A percentile compares a stretch with the other conserved stretches of the same genome.
These are phyloP conservation scores for Gossypium thurberi DNA, from an alignment of 345 rosid genomes.

Conservation along the genomic window DNA sequence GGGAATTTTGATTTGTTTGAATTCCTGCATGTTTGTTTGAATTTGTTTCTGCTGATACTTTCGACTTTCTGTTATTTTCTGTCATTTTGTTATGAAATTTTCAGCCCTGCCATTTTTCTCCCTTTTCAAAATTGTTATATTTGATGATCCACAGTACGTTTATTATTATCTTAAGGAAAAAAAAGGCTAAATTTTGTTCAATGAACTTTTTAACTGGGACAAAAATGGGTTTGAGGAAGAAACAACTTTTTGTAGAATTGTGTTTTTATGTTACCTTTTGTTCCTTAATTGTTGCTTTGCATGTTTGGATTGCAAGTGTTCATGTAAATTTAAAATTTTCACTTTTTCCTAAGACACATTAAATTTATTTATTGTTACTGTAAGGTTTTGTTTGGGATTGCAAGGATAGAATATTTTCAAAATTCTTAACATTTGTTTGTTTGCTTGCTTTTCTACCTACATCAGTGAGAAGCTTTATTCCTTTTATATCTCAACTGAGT, in stretches of 20 bases:
- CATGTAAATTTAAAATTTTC: neutral
- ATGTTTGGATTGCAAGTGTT: neutral
- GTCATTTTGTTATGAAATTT: slow-evolving; percentile 3
- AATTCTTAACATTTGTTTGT: neutral
- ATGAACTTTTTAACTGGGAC: neutral
- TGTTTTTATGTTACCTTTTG: neutral
- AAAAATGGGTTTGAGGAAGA: neutral
- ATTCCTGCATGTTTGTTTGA: slow-evolving; percentile 19
- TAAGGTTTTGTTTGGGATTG: neutral
- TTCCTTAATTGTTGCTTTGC: neutral
- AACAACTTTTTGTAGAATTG: neutral
- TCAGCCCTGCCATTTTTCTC: neutral
- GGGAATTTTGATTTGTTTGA: neutral
- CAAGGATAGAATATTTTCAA: neutral
- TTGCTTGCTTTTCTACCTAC: neutral
- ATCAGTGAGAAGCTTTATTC: neutral
- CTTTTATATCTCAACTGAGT: neutral
- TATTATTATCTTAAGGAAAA: neutral
- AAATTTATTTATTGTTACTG: neutral
- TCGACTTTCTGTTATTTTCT: neutral
- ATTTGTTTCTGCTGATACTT: slow-evolving; percentile 10
- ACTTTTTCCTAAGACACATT: neutral
- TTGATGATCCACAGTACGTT: neutral
- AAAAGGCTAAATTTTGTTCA: too few relatives aligned
- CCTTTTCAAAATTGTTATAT: neutral